phyloP scores from a whole-genome alignment of 306 rosid genomes.

The Herpetospermum pedunculosum region DNA sequence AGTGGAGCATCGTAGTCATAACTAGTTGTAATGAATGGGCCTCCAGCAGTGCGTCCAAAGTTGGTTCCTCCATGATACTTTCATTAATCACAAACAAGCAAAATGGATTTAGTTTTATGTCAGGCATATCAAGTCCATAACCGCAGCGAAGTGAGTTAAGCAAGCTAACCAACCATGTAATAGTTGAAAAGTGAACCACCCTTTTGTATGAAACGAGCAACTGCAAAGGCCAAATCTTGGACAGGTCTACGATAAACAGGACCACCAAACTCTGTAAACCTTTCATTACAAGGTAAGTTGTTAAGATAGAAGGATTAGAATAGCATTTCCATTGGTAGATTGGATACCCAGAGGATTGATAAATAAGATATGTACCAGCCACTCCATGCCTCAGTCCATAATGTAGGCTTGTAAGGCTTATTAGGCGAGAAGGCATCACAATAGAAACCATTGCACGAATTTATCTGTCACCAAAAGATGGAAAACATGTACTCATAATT shows the following conservation, averaged over 20 bases:
- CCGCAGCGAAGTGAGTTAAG: neutral
- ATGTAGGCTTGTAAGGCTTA: constrained; percentile 76
- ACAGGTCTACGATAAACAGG: constrained; percentile 67
- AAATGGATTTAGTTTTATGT: neutral
- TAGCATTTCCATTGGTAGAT: constrained; percentile 6
- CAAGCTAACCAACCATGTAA: constrained; percentile 74
- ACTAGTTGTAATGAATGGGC: constrained; percentile 87
- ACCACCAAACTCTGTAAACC: constrained; percentile 93
- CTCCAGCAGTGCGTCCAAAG: constrained; percentile 95
- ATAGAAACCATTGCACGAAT: constrained; percentile 86
- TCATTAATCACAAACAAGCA: constrained; percentile 15
- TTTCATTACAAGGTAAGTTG: constrained; percentile 10
- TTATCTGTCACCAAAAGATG: constrained; percentile 44
- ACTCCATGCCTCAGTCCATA: constrained; percentile 98
- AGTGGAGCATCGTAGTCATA: constrained; percentile 95
- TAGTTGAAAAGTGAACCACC: constrained; percentile 83
- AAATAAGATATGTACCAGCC: constrained; percentile 55
- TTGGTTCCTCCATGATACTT: constrained; percentile 99
- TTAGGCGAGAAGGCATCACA: constrained; percentile 84
- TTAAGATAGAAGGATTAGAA: constrained; percentile 6
- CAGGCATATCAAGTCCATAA: neutral
- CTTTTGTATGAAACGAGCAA: constrained; percentile 79
- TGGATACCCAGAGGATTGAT: neutral
- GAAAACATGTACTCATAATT: constrained; percentile 2
- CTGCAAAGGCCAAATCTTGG: constrained; percentile 83